Percentiles rank a stretch among this genome's conserved stretches.
These are phyloP conservation scores for Rhizoctonia solani DNA, from an alignment of 1,284 basidiomycete species.

Conservation along the genomic window DNA sequence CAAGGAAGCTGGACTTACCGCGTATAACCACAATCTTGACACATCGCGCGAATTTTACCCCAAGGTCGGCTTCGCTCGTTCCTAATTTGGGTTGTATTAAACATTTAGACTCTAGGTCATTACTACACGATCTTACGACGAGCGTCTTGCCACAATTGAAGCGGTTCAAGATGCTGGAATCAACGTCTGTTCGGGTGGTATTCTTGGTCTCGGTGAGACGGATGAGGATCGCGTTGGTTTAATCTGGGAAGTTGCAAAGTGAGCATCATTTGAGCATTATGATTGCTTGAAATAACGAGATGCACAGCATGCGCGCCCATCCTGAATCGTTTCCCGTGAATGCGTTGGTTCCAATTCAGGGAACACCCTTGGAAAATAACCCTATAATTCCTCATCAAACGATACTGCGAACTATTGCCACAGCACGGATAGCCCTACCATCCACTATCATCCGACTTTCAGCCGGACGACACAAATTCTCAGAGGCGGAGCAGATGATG, in stretches of 20 bases:
- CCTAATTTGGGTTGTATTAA: not conserved
- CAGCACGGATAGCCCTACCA: conserved; percentile 90
- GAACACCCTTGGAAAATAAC: conserved; percentile 60
- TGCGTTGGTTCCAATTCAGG: conserved; percentile 72
- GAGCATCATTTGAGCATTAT: conserved; percentile 47
- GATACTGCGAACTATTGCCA: conserved; percentile 91
- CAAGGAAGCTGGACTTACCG: conserved; percentile 94
- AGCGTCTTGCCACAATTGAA: conserved; percentile 85
- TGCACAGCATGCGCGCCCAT: conserved; percentile 82
- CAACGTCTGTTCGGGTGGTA: conserved; percentile 96
- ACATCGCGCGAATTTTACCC: conserved; percentile 98
- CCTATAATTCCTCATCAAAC: conserved; percentile 73
- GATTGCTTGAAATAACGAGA: conserved; percentile 5
- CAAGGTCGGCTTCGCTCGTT: conserved; percentile 54
- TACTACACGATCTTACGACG: conserved; percentile 93
- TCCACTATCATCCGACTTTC: conserved; percentile 93
- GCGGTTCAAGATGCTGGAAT: conserved; percentile 95
- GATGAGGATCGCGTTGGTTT: conserved; percentile 90
- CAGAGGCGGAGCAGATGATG: conserved; percentile 94
- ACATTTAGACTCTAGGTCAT: conserved; percentile 70
- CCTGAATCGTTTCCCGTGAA: conserved; percentile 99
- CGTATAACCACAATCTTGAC: conserved; percentile 99
- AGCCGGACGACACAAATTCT: conserved; percentile 88
- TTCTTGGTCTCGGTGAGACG: conserved; percentile 91
- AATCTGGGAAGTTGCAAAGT: conserved; percentile 93